Conservation (phyloP, 495 filamentous ascomycete species). For the Penicillium bovifimosum region DNA sequence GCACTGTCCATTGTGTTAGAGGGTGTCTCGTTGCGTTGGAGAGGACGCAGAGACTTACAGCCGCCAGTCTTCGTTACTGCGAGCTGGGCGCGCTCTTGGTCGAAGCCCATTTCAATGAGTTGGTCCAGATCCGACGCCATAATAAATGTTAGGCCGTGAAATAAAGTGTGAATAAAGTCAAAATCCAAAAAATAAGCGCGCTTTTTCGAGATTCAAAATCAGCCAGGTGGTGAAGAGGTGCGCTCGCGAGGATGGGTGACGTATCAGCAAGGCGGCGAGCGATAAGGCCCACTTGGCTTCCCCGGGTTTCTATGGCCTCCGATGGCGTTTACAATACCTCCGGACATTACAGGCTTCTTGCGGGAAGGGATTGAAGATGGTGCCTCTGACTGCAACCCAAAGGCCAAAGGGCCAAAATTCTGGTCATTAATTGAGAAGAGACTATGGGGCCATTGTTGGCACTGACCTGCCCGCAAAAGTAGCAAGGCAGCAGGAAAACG, state of each 20-base stretch:
- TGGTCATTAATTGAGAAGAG: no score
- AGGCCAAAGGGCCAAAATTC: no score
- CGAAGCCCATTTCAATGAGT: conserved; percentile 94
- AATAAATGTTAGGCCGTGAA: conserved; percentile 13
- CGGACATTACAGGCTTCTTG: no score
- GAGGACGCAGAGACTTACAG: conserved; percentile 45
- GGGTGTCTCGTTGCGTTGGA: neutral
- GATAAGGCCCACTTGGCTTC: conserved; percentile 11
- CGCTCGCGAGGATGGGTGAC: conserved; percentile 21
- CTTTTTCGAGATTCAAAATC: neutral
- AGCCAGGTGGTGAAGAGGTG: neutral
- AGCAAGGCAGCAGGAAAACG: no score
- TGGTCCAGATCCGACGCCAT: conserved; percentile 73
- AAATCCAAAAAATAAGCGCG: neutral
- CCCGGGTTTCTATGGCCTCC: conserved; percentile 4
- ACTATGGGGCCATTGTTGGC: no score
- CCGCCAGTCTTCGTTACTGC: conserved; percentile 75
- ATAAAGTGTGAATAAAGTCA: neutral
- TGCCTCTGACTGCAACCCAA: no score
- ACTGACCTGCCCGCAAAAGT: no score
- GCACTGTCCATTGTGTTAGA: conserved; percentile 49
- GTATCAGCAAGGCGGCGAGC: conserved; percentile 32
- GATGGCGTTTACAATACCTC: neutral
- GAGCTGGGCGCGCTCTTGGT: conserved; percentile 68
- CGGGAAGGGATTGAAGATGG: no score